phyloP scores from a whole-genome alignment of 306 rosid species.

The Castanospermum australe region DNA sequence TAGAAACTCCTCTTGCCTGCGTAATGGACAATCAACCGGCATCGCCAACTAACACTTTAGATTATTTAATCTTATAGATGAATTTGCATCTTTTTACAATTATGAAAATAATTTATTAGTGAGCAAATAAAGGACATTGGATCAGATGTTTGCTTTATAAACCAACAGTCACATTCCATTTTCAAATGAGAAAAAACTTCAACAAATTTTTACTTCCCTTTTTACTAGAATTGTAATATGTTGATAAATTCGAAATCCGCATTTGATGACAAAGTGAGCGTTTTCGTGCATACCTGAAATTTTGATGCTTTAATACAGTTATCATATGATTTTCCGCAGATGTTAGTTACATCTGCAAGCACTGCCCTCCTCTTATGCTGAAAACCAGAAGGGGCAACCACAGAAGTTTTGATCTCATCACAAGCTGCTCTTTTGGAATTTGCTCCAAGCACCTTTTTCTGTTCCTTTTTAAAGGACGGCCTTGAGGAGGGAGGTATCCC shows the following conservation, averaged over 20 bases:
- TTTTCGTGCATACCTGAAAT: conserved; percentile 45
- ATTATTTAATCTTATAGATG: neutral
- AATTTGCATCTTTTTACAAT: neutral
- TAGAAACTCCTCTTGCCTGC: conserved; percentile 45
- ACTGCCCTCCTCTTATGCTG: conserved; percentile 70
- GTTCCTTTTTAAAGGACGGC: conserved; percentile 48
- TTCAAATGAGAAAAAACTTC: neutral
- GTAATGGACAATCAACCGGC: conserved; percentile 28
- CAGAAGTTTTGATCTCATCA: conserved; percentile 47
- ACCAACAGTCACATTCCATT: neutral
- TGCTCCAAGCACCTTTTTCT: conserved; percentile 30
- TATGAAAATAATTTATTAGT: neutral
- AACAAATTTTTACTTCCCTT: neutral
- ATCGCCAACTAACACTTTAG: conserved; percentile 31
- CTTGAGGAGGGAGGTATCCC: conserved; percentile 43
- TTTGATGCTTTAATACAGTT: conserved; percentile 30
- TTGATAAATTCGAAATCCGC: neutral
- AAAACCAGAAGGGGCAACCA: conserved; percentile 35
- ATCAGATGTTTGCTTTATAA: neutral
- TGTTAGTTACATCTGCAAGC: conserved; percentile 69
- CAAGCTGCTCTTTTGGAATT: conserved; percentile 53
- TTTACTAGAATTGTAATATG: neutral
- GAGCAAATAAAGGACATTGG: neutral
- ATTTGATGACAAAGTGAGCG: neutral
- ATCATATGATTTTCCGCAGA: conserved; percentile 11